These are phyloP conservation scores for Coniosporium apollinis DNA, from an alignment of 495 filamentous ascomycete genomes.

Conservation along the genomic window DNA sequence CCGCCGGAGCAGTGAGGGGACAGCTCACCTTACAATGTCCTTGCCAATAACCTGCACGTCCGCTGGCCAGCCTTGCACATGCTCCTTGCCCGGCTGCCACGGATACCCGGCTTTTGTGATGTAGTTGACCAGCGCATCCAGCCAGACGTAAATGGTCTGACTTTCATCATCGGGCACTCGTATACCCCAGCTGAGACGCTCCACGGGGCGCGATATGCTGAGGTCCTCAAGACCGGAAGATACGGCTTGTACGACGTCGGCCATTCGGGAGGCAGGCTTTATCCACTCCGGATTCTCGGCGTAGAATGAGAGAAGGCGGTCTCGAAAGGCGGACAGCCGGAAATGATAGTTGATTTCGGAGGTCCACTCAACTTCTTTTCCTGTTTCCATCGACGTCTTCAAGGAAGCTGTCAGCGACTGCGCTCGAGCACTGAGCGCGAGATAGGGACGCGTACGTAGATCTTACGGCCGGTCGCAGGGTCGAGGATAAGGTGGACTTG, in stretches of 20 bases:
- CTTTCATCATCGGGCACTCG: conserved; percentile 64
- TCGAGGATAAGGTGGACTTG: conserved; percentile 58
- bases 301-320: conserved; percentile 64
- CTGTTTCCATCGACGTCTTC: conserved; percentile 63
- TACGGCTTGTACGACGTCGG: conserved; percentile 51
- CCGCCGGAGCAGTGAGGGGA: neutral
- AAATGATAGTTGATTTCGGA: conserved; percentile 95
- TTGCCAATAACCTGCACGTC: conserved; percentile 89
- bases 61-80: conserved; percentile 63
- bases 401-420: conserved; percentile 8
- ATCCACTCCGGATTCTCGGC: conserved; percentile 53
- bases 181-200: conserved; percentile 77
- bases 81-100: conserved; percentile 45
- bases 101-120: conserved; percentile 78
- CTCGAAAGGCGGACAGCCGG: conserved; percentile 62
- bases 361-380: conserved; percentile 84
- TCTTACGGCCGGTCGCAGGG: conserved; percentile 61
- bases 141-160: conserved; percentile 96
- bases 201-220: conserved; percentile 67
- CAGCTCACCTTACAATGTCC: conserved; percentile 66
- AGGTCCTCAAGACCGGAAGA: conserved; percentile 61
- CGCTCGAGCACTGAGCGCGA: neutral
- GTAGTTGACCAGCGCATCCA: conserved; percentile 92
- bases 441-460: conserved; percentile 34
- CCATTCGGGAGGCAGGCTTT: conserved; percentile 46